Base-by-base conservation (phyloP, 1,284 basidiomycete genomes). In the Trametes polyzona region DNA sequence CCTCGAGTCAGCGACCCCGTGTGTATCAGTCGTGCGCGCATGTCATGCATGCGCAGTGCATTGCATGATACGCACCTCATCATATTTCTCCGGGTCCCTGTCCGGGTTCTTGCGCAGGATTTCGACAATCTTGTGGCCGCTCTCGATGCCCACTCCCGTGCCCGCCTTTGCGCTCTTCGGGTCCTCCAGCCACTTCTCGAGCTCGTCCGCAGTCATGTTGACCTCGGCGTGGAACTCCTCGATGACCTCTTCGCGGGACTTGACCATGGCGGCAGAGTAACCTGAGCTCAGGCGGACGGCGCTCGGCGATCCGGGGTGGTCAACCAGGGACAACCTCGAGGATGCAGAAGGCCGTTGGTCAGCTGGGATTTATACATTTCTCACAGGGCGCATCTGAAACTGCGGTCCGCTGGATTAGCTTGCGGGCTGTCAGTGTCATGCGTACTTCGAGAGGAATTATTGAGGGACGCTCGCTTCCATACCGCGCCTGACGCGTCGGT, bases 161-260 rank as follows among this genome's bases (percentile, higher is more conserved):
- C 74, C 74, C 14, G 72, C 73, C 44, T 69, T 58, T 43, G 64
- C 59, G 60, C 71, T 73, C 62, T 71, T 56, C 19, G 74, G 73
- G 36, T 69, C 64, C 19, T 70, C 64, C 5, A 75, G 65, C 73
- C 73, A 74, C 16, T 47, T 50, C 57, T 74, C 65, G 52, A 74
- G 68, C 59, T 74, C 72, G 11, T 73, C 74, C 0, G 60, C 65
- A 23, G 64, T 61, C 73, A 76, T 75, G 63, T 75, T 75, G 44
- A 73, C 71, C 47, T 67, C 65, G 47, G 68, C 65, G 35, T 59
- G 53, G 50, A 63, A 65, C 57, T 66, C 48, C 8, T 47, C 55
- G 61, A 74, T 74, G 41, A 72, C 68, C 42, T 69, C 67, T 44
- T 69, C 67, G 29, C 55, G 59, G 1, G 63, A 59, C 43, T 64